These are phyloP conservation scores for Xylaria curta DNA, from an alignment of 495 filamentous ascomycete species.

Conservation along the genomic window DNA sequence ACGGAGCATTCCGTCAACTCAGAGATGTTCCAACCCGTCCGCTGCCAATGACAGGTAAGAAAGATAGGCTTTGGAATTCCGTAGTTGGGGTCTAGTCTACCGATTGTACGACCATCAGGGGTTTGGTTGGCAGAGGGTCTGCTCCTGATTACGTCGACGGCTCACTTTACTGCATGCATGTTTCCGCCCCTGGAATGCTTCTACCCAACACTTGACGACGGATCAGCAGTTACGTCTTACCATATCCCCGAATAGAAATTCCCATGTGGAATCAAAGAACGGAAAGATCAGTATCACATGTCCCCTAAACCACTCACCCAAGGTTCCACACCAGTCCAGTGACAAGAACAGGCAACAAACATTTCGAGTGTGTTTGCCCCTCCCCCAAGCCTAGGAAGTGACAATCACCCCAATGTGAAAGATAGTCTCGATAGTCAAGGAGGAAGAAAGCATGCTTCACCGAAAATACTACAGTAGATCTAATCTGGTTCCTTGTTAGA, in stretches of 20 bases:
- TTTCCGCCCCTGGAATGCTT: background rate
- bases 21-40: background rate
- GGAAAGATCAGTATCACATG: background rate
- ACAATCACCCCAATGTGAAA: background rate
- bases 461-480: background rate
- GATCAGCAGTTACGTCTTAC: background rate
- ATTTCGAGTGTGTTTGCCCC: background rate
- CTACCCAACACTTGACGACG: background rate
- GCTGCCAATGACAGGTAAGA: background rate
- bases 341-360: background rate
- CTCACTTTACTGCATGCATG: background rate
- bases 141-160: conserved; percentile 4
- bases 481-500: background rate
- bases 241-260: background rate
- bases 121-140: background rate
- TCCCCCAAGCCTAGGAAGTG: background rate
- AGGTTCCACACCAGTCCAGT: background rate
- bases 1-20: background rate
- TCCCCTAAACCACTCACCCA: background rate
- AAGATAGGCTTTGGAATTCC: conserved; percentile 1
- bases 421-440: background rate
- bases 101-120: background rate
- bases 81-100: conserved; percentile 3
- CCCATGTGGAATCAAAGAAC: background rate
- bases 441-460: background rate